Evolutionary conservation across 2,329 filamentous ascomycete species (phyloP).

Genomic region (Cryphonectria parasitica): DNA sequence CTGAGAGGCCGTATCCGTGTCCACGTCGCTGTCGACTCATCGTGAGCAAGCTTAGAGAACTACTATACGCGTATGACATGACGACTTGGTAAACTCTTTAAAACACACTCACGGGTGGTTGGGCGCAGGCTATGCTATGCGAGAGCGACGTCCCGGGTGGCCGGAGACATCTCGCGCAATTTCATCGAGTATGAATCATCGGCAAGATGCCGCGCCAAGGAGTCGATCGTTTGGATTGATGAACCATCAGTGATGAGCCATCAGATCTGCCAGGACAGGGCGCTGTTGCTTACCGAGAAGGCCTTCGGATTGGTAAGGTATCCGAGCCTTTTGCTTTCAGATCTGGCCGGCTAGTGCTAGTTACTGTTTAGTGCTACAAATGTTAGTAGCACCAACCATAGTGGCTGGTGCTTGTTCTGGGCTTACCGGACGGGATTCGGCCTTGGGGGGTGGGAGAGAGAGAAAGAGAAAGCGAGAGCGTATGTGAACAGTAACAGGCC

Average conservation of each 20-base stretch:
- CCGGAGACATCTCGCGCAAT: conserved; percentile 12
- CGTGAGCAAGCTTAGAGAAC: neutral
- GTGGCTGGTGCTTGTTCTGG: neutral
- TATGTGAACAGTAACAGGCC: neutral
- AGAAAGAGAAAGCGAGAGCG: too few relatives aligned
- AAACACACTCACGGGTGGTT: neutral
- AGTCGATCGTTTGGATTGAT: conserved; percentile 4
- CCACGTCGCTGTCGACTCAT: conserved; percentile 19
- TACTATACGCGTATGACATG: conserved; percentile 2
- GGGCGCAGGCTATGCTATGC: conserved; percentile 6
- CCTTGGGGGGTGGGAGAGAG: neutral
- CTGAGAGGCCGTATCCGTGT: neutral
- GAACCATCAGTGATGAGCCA: neutral
- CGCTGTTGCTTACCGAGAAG: conserved; percentile 5
- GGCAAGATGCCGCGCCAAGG: conserved; percentile 5
- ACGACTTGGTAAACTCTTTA: conserved; percentile 9
- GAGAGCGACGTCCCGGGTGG: conserved; percentile 4
- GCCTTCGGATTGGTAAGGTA: conserved; percentile 20
- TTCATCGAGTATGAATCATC: conserved; percentile 16
- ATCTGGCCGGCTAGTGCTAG: neutral
- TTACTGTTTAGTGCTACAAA: neutral
- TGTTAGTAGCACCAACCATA: neutral
- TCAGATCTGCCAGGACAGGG: neutral
- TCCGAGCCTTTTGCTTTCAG: neutral
- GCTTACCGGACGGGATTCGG: neutral